Evolutionary conservation across 495 filamentous ascomycete genomes (phyloP).

Genomic region (Penicillium psychrofluorescens): DNA sequence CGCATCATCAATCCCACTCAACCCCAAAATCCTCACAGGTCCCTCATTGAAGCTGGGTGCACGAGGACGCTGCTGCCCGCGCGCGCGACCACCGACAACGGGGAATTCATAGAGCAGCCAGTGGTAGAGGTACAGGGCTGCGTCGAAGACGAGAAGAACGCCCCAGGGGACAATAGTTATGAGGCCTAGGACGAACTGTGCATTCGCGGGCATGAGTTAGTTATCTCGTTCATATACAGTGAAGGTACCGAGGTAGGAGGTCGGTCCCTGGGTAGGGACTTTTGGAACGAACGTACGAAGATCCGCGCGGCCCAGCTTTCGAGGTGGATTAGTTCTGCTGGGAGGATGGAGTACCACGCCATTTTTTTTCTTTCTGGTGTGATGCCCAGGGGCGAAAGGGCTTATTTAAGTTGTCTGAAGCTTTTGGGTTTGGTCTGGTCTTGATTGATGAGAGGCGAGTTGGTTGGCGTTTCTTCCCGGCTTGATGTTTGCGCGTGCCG

Average conservation of each 20-base stretch:
- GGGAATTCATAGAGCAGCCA: slow-evolving; percentile 53
- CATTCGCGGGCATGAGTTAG: background rate
- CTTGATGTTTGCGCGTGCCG: no score
- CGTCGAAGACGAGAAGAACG: slow-evolving; percentile 58
- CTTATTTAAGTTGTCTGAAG: no score
- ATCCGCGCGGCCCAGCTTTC: slow-evolving; percentile 58
- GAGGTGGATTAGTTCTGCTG: slow-evolving; percentile 43
- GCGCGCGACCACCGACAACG: slow-evolving; percentile 54
- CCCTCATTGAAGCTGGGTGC: slow-evolving; percentile 58
- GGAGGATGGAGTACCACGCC: slow-evolving; percentile 62
- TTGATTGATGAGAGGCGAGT: no score
- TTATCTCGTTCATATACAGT: no score
- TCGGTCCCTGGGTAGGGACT: no score
- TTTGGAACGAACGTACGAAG: slow-evolving; percentile 44
- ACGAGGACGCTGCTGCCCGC: slow-evolving; percentile 52
- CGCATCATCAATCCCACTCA: no score
- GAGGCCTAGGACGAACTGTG: slow-evolving; percentile 56
- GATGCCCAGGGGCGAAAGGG: no score
- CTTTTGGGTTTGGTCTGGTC: no score
- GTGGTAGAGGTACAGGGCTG: slow-evolving; percentile 57
- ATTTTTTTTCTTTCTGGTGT: slow-evolving; percentile 29
- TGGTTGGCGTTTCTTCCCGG: no score
- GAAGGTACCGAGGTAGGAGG: no score
- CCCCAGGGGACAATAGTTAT: slow-evolving; percentile 63
- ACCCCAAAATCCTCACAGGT: slow-evolving; percentile 13